Percentiles rank a stretch among this genome's conserved stretches.
Conservation (phyloP, 2,329 filamentous ascomycete genomes). For the Onygenales sp. region DNA sequence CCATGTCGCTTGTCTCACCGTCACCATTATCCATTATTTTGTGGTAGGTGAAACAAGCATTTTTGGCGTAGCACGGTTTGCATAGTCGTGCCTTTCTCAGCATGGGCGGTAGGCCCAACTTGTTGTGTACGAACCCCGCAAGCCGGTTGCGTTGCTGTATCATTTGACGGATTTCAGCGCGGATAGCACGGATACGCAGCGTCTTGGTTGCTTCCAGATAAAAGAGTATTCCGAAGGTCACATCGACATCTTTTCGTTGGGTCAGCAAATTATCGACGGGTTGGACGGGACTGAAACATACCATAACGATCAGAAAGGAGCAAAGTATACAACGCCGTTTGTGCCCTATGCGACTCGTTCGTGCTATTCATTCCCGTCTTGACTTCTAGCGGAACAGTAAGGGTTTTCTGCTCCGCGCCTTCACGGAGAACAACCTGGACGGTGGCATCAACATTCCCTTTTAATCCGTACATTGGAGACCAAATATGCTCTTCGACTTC, state of each 20-base stretch:
- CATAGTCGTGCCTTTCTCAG: conserved; percentile 73
- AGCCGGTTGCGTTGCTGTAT: conserved; percentile 90
- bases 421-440: conserved; percentile 79
- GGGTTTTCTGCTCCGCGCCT: conserved; percentile 51
- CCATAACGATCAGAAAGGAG: conserved; percentile 84
- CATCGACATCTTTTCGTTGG: conserved; percentile 59
- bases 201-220: conserved; percentile 89
- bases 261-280: neutral
- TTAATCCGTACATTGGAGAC: conserved; percentile 95
- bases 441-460: conserved; percentile 95
- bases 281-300: conserved; percentile 21
- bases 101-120: conserved; percentile 76
- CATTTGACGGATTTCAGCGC: conserved; percentile 88
- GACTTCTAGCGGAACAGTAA: conserved; percentile 88
- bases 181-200: conserved; percentile 72
- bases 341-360: conserved; percentile 75
- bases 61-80: conserved; percentile 80
- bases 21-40: conserved; percentile 78
- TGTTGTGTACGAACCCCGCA: conserved; percentile 73
- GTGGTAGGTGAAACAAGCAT: conserved; percentile 87
- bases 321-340: conserved; percentile 89
- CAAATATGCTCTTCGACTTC: conserved; percentile 97
- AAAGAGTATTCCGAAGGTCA: conserved; percentile 83
- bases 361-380: conserved; percentile 81
- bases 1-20: conserved; percentile 70